Conservation (phyloP, 768 basidiomycete genomes). For the Auriculariales sp. region DNA sequence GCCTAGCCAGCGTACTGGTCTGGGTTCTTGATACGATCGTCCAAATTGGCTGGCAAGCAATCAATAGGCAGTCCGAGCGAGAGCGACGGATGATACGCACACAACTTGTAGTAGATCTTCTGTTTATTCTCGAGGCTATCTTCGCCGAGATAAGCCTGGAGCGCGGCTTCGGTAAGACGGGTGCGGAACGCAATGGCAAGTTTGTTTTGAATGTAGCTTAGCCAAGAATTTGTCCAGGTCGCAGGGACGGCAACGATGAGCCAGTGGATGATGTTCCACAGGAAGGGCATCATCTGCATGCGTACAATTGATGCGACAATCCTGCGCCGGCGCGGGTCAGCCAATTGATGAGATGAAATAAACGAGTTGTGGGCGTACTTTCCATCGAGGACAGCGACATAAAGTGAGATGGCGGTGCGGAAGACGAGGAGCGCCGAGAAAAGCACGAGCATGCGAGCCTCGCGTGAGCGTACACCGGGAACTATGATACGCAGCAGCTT, state of each 20-base stretch:
- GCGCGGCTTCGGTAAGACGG: conserved; percentile 67
- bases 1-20: conserved; percentile 49
- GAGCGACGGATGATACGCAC: conserved; percentile 24
- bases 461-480: conserved; percentile 71
- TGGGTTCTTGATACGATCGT: conserved; percentile 90
- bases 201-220: conserved; percentile 88
- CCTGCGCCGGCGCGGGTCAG: conserved; percentile 23
- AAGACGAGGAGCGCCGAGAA: conserved; percentile 83
- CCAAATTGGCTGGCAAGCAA: conserved; percentile 56
- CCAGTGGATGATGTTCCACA: conserved; percentile 80
- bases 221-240: conserved; percentile 85
- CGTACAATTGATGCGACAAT: conserved; percentile 93
- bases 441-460: conserved; percentile 73
- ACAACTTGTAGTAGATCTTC: conserved; percentile 88
- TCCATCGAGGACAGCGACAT: conserved; percentile 89
- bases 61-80: not conserved
- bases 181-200: conserved; percentile 80
- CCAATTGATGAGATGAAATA: not conserved
- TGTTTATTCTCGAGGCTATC: conserved; percentile 48
- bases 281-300: conserved; percentile 63
- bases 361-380: conserved; percentile 32
- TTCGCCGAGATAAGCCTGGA: conserved; percentile 73
- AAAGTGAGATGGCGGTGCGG: conserved; percentile 82
- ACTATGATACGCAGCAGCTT: conserved; percentile 77
- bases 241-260: conserved; percentile 84